These are phyloP conservation scores for Fusarium luffae DNA, from an alignment of 2,329 filamentous ascomycete genomes.

Conservation along the genomic window DNA sequence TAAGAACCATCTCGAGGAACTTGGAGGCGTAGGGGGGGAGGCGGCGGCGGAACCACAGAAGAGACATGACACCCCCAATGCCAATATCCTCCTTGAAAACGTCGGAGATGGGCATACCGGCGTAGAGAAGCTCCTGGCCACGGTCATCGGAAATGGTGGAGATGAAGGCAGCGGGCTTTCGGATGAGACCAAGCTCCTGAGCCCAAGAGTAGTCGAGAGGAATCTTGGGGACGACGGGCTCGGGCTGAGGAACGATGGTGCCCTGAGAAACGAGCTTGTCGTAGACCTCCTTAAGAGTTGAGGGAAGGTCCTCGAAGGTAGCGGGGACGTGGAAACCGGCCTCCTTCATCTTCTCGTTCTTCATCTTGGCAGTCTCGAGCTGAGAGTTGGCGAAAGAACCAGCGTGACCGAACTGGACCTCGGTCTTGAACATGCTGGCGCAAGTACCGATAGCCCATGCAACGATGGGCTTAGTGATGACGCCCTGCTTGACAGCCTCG, in stretches of 20 bases:
- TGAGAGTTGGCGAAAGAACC: slow-evolving; percentile 99
- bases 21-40: slow-evolving; percentile 96
- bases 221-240: slow-evolving; percentile 97
- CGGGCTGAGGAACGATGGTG: slow-evolving; percentile 84
- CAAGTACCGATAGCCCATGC: slow-evolving; percentile 99
- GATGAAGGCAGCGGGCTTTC: slow-evolving; percentile 99
- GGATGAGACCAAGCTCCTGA: slow-evolving; percentile 98
- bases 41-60: slow-evolving; percentile 99
- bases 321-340: slow-evolving; percentile 94
- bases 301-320: slow-evolving; percentile 95
- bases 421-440: slow-evolving; percentile 99
- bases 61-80: slow-evolving; percentile 99
- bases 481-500: slow-evolving; percentile 92
- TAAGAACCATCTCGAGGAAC: slow-evolving; percentile 99
- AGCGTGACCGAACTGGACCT: slow-evolving; percentile 99
- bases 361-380: slow-evolving; percentile 94
- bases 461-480: slow-evolving; percentile 98
- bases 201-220: slow-evolving; percentile 99
- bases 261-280: slow-evolving; percentile 86
- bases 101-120: slow-evolving; percentile 99
- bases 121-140: slow-evolving; percentile 98
- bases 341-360: slow-evolving; percentile 97
- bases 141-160: slow-evolving; percentile 99
- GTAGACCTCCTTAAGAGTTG: slow-evolving; percentile 82
- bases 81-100: slow-evolving; percentile 99